Conservation (phyloP, 148 eudicot species). For the Vaccinium darrowii region DNA sequence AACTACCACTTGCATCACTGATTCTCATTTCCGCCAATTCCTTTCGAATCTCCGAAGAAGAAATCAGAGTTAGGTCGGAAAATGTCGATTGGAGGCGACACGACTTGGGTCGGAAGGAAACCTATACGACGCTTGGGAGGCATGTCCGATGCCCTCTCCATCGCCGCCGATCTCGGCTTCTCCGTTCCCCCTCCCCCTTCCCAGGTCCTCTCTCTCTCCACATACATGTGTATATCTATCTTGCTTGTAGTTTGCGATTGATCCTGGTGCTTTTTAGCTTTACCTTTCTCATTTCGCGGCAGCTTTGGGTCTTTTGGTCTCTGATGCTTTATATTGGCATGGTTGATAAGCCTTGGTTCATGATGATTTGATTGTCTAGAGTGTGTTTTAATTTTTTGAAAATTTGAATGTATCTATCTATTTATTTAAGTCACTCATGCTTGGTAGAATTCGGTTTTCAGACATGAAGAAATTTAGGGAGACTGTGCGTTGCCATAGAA, state of each 20-base stretch:
- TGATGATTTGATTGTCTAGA: neutral
- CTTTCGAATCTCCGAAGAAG: slow-evolving; percentile 9
- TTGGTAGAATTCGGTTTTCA: neutral
- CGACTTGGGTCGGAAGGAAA: slow-evolving; percentile 69
- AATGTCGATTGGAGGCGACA: slow-evolving; percentile 57
- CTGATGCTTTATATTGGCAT: neutral
- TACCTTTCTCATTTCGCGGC: neutral
- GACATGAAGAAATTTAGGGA: neutral
- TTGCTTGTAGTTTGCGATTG: neutral
- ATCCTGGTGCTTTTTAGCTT: neutral
- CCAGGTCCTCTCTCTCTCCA: slow-evolving; percentile 39
- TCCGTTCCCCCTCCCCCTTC: slow-evolving; percentile 42
- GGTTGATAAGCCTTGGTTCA: neutral
- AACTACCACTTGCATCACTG: neutral
- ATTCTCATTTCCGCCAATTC: neutral
- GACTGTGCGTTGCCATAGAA: neutral
- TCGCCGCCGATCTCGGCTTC: slow-evolving; percentile 69
- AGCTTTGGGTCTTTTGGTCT: neutral
- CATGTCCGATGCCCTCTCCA: slow-evolving; percentile 70
- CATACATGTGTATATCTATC: neutral
- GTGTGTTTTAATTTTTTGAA: neutral
- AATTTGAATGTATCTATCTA: neutral
- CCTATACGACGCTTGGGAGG: slow-evolving; percentile 61
- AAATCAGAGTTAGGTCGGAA: neutral
- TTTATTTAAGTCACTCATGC: neutral